Base-by-base conservation (phyloP, 805 yeast genomes). In the Saccharomycopsis synnaedendra region DNA sequence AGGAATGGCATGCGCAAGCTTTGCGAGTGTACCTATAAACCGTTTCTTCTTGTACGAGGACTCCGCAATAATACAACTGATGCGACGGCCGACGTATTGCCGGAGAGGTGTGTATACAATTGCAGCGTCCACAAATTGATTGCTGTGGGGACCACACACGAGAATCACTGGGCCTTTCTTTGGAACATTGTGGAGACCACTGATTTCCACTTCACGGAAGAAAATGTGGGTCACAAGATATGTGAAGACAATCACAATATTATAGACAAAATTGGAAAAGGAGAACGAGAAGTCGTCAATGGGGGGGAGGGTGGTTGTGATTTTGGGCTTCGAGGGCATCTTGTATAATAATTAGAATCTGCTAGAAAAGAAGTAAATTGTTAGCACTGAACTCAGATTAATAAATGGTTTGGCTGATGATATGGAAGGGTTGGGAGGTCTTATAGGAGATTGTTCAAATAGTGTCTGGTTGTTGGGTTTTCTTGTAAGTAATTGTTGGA, bases 71-170 rank as follows among this genome's bases (percentile, higher is more conserved):
- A 51, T 39, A 3, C 50, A 48, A 6, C 50, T 45, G 28, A 44
- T 44, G 27, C 49, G 48, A 35, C 54, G 11, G 29, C 52, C 52
- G n/a, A 48, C 32, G 10, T n/a, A n/a, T 37, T 45, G 48, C 32
- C 48, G 48, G n/a, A 51, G 28, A 28, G 54, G 54, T 8, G 46
- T 43, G 41, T 40, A 48, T 3, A 51, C 46, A 9, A 51, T 46
- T 10, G 51, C 46, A 4, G 67, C 68, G 56, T 76, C 82, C 35
- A 84, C 78, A 53, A 84, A 85, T 58, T 86, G 95, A 60, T 86
- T 86, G n/a, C 96, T 95, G 67, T 90, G 98, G 1, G 97, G 97
- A 2, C 96, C 98, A 7, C 93, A 94, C 35, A 93, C 97, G 53
- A 93, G 82, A 47, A 90, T 82, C 5, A 88, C 81, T 0, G 97